phyloP scores from a whole-genome alignment of 805 yeast genomes.

The Teunomyces aglyptinius region DNA sequence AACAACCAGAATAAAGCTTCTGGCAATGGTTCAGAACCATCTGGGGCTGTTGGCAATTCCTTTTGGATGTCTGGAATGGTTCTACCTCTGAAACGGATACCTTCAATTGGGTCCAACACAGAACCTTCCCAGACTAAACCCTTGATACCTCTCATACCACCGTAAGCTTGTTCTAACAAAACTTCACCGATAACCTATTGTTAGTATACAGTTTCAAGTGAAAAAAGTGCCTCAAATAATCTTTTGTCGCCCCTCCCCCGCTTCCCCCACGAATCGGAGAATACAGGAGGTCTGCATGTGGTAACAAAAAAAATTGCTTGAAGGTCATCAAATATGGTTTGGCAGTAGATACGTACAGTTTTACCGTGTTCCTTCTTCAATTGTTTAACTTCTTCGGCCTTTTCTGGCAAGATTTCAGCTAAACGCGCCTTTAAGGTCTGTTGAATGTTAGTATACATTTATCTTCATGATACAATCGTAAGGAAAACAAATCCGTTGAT shows the following conservation, averaged over 20 bases:
- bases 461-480: background rate
- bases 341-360: conserved; percentile 47
- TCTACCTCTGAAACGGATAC: conserved; percentile 75
- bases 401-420: conserved; percentile 86
- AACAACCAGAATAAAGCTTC: conserved; percentile 78
- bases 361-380: conserved; percentile 90
- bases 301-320: background rate
- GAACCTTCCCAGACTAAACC: conserved; percentile 81
- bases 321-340: background rate
- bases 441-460: conserved; percentile 14
- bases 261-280: conserved; percentile 2
- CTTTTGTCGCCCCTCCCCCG: conserved; percentile 3
- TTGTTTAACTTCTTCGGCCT: conserved; percentile 86
- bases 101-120: conserved; percentile 69
- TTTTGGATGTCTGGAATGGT: conserved; percentile 72
- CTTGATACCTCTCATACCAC: conserved; percentile 81
- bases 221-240: background rate
- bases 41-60: conserved; percentile 58
- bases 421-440: conserved; percentile 90
- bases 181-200: conserved; percentile 45
- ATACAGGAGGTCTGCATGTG: background rate
- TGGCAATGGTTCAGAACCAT: conserved; percentile 64
- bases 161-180: conserved; percentile 47
- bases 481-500: background rate
- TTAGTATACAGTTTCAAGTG: background rate